These are phyloP conservation scores for Vitis riparia DNA, from an alignment of 164 flowering plant genomes.

Conservation along the genomic window DNA sequence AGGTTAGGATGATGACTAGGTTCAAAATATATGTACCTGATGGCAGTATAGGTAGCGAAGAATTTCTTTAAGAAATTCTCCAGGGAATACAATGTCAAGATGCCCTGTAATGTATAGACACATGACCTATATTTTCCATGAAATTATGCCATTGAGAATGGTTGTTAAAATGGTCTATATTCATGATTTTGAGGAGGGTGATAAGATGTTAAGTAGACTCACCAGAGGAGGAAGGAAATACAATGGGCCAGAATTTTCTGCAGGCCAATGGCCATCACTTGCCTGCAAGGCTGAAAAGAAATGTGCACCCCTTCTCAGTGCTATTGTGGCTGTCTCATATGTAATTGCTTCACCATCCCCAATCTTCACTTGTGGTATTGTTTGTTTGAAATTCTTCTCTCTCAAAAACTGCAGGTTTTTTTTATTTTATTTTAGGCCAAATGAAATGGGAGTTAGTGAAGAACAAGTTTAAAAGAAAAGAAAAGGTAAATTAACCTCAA, in stretches of 20 bases:
- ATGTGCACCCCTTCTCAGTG: slow-evolving; percentile 47
- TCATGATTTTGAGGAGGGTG: too few species aligned
- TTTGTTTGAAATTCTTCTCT: slow-evolving; percentile 56
- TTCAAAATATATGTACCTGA: slow-evolving; percentile 33
- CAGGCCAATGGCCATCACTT: slow-evolving; percentile 66
- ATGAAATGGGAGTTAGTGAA: too few species aligned
- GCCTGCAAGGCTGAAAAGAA: slow-evolving; percentile 57
- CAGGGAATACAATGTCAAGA: slow-evolving; percentile 36
- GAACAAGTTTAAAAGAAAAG: not conserved
- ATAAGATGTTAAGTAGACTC: not conserved
- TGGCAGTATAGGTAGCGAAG: slow-evolving; percentile 53
- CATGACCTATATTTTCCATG: slow-evolving; percentile 32
- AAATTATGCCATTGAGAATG: too few species aligned
- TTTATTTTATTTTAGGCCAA: too few species aligned
- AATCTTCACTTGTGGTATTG: slow-evolving; percentile 42
- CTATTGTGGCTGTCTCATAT: slow-evolving; percentile 33
- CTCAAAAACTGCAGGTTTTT: slow-evolving; percentile 38
- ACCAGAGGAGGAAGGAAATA: slow-evolving; percentile 63
- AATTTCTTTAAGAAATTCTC: slow-evolving; percentile 42
- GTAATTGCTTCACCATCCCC: slow-evolving; percentile 51
- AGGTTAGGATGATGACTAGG: not conserved
- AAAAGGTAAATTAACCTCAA: not conserved
- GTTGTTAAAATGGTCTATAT: too few species aligned
- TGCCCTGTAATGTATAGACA: slow-evolving; percentile 46
- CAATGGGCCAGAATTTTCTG: slow-evolving; percentile 54